Evolutionary conservation across 2,329 filamentous ascomycete species (phyloP), one percentile per base, ranked within the genome.

Genomic region (Periglandula ipomoeae): DNA sequence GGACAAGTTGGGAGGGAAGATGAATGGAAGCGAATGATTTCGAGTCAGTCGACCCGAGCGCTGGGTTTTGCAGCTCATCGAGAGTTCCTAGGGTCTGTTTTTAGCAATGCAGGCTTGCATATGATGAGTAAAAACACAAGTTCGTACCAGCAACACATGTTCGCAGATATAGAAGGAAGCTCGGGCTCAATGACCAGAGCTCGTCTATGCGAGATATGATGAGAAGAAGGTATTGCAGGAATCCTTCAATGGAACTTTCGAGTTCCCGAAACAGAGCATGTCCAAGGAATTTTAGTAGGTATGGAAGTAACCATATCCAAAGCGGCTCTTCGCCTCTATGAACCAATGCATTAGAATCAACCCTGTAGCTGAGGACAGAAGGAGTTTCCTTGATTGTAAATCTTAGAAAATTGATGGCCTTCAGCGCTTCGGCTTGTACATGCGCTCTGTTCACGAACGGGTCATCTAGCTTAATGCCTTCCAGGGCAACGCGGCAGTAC

Each of bases 401-500:
- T 50, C 78, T 77, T 40, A 96, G 74, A 46, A 95, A 89, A 55
- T 85, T 80, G 43, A 95, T 75, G 46, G 88, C 89, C 59, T 89
- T 84, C 32, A 78, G 66, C 1, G 80, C 81, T 57, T 87, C 82
- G 41, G 74, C 66, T 24, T 76, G 68, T 38, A 82, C 66, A 49
- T 78, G 68, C 30, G 73, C 71, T 46, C 65, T 68, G 54, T 80
- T 70, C 50, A 80, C 73, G 61, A 89, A 86, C 2, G 81, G 82
- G 56, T 89, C 80, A 57, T 89, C 79, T 60, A 79, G 74, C 54
- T 76, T 75, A 42, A 87, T 73, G 40, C 75, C 75, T 56, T 89
- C 85, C 11, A 96, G 72, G 20, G 89, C 85, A 50, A 88, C 86
- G 60, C 87, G 84, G 44, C 85, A 76, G 57, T 93, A 86, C 53